These are phyloP conservation scores for Castanopsis chinensis DNA, from an alignment of 306 rosid species.

Conservation along the genomic window DNA sequence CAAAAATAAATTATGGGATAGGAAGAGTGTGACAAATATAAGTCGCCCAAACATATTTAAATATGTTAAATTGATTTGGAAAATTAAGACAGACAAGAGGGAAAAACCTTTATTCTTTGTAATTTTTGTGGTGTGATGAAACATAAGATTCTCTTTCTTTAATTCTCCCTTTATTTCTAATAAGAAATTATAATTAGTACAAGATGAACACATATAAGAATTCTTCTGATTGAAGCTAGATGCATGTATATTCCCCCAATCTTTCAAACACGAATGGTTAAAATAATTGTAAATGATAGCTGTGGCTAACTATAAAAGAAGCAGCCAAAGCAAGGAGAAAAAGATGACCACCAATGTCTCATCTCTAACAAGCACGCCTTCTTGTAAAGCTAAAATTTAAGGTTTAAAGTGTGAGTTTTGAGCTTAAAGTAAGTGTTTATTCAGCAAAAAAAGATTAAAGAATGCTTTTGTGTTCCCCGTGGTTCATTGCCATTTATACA, in stretches of 20 bases:
- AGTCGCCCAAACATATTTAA: not conserved
- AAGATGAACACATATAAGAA: not conserved
- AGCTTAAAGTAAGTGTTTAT: not conserved
- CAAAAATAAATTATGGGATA: not conserved
- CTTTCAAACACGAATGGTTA: not conserved
- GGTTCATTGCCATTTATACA: conserved; percentile 31
- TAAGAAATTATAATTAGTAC: not conserved
- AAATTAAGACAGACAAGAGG: not conserved
- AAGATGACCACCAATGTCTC: conserved; percentile 44
- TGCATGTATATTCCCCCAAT: no score
- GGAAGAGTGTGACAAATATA: not conserved
- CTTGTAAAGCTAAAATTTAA: conserved; percentile 29
- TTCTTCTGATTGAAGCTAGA: not conserved
- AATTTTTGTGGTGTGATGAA: no score
- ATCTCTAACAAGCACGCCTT: conserved; percentile 52
- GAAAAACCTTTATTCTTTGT: not conserved
- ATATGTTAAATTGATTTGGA: not conserved
- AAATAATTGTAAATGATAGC: not conserved
- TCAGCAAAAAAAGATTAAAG: conserved; percentile 1
- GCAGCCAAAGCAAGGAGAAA: conserved; percentile 51
- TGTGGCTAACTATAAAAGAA: conserved; percentile 14
- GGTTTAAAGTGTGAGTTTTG: conserved; percentile 22
- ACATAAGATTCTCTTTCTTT: not conserved
- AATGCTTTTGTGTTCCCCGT: conserved; percentile 50
- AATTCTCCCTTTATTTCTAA: not conserved